These are phyloP conservation scores for Stachybotrys chlorohalonatus DNA, from an alignment of 2,329 filamentous ascomycete species.

Conservation along the genomic window DNA sequence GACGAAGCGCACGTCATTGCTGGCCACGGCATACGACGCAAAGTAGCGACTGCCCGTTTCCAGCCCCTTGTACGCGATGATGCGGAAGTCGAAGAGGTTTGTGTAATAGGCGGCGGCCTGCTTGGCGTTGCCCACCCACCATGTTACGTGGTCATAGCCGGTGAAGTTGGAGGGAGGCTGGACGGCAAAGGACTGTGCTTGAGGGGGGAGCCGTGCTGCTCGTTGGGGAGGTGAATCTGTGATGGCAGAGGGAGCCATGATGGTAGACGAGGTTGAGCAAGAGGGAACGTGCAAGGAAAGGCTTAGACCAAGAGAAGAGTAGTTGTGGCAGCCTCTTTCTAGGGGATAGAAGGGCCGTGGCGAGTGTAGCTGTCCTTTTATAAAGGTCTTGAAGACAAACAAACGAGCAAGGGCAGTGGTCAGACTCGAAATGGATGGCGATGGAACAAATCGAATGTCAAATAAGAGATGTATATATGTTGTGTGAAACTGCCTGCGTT, in stretches of 20 bases:
- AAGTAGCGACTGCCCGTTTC: slow-evolving; percentile 78
- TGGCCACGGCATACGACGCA: slow-evolving; percentile 76
- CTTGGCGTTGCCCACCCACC: slow-evolving; percentile 96
- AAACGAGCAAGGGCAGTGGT: no score
- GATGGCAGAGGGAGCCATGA: slow-evolving; percentile 52
- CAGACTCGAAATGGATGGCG: no score
- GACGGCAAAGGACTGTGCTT: slow-evolving; percentile 40
- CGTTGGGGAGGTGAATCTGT: slow-evolving; percentile 38
- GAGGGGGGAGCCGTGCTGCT: slow-evolving; percentile 27
- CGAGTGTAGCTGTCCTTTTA: no score
- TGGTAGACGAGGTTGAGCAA: neutral
- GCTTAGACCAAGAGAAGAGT: neutral
- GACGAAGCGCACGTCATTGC: slow-evolving; percentile 70
- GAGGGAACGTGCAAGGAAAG: neutral
- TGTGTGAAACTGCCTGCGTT: no score
- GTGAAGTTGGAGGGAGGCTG: slow-evolving; percentile 53
- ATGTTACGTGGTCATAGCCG: slow-evolving; percentile 88
- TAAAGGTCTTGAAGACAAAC: no score
- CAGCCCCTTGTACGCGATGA: slow-evolving; percentile 75
- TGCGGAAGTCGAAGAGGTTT: slow-evolving; percentile 76
- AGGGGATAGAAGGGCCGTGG: no score
- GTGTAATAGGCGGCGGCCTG: slow-evolving; percentile 87
- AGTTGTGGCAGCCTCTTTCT: no score
- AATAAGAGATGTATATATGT: no score
- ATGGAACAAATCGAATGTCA: no score